Conservation (phyloP, 1,284 basidiomycete genomes). For the Pseudomicrostroma phylloplanum region DNA sequence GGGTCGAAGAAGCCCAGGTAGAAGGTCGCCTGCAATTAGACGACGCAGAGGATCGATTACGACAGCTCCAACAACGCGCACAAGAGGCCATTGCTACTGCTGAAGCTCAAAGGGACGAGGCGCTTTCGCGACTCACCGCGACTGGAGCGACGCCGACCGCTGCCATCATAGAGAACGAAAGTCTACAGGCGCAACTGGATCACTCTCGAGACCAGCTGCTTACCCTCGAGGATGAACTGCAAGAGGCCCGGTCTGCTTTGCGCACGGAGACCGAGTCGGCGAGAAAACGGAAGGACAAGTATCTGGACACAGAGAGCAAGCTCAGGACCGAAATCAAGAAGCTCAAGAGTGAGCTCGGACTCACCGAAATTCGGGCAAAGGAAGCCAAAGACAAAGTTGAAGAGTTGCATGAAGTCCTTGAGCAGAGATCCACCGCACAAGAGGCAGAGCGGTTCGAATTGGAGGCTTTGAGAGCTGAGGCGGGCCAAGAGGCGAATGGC, state of each 20-base stretch:
- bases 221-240: slow-evolving; percentile 74
- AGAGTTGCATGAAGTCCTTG: slow-evolving; percentile 42
- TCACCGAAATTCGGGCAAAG: slow-evolving; percentile 20
- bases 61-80: slow-evolving; percentile 66
- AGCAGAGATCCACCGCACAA: slow-evolving; percentile 64
- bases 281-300: slow-evolving; percentile 58
- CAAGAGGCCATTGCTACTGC: slow-evolving; percentile 72
- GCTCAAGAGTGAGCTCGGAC: slow-evolving; percentile 60
- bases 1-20: slow-evolving; percentile 31
- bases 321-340: slow-evolving; percentile 35
- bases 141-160: slow-evolving; percentile 1
- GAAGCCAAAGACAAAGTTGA: slow-evolving; percentile 29
- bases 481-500: slow-evolving; percentile 25
- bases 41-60: slow-evolving; percentile 62
- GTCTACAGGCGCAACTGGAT: slow-evolving; percentile 15
- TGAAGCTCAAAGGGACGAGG: slow-evolving; percentile 66
- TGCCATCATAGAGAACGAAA: slow-evolving; percentile 10
- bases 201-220: slow-evolving; percentile 9
- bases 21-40: slow-evolving; percentile 50
- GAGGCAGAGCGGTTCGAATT: slow-evolving; percentile 80
- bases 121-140: slow-evolving; percentile 57
- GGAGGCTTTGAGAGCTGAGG: slow-evolving; percentile 27
- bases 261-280: slow-evolving; percentile 66
- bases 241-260: slow-evolving; percentile 65
- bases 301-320: slow-evolving; percentile 63